phyloP scores from a whole-genome alignment of 1,139 yeast genomes.

The Saccharomycopsis phalli region DNA sequence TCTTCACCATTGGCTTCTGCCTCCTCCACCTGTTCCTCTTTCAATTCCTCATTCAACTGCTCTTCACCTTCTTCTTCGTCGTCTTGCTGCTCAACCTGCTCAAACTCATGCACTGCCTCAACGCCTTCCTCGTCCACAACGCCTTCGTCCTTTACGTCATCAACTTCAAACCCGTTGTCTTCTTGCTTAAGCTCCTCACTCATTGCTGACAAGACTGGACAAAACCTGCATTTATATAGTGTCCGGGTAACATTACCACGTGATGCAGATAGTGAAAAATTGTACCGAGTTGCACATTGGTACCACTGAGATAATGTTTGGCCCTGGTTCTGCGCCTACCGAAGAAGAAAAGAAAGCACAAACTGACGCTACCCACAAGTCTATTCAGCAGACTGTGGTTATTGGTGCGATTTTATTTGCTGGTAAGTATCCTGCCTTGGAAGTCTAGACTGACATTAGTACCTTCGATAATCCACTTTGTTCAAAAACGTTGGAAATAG shows the following conservation, averaged over 20 bases:
- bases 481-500: conserved; percentile 14
- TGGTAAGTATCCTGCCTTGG: conserved; percentile 6
- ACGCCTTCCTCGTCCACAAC: conserved; percentile 22
- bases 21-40: conserved; percentile 22
- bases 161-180: conserved; percentile 18
- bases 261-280: no score
- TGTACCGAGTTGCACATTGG: no score
- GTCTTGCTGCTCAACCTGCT: conserved; percentile 20
- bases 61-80: conserved; percentile 23
- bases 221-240: not conserved
- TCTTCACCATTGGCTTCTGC: conserved; percentile 5
- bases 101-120: conserved; percentile 25
- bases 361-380: conserved; percentile 47
- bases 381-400: conserved; percentile 50
- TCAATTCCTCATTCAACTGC: conserved; percentile 31
- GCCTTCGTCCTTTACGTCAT: not conserved
- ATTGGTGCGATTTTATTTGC: conserved; percentile 63
- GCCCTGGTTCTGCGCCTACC: conserved; percentile 50
- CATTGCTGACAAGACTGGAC: not conserved
- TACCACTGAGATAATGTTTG: conserved; percentile 60
- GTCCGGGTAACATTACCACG: not conserved
- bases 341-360: conserved; percentile 32
- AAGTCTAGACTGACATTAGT: conserved; percentile 3
- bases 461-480: conserved; percentile 19
- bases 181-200: conserved; percentile 2